Base-by-base conservation (phyloP, 495 filamentous ascomycete species). In the Aspergillus nidulans region DNA sequence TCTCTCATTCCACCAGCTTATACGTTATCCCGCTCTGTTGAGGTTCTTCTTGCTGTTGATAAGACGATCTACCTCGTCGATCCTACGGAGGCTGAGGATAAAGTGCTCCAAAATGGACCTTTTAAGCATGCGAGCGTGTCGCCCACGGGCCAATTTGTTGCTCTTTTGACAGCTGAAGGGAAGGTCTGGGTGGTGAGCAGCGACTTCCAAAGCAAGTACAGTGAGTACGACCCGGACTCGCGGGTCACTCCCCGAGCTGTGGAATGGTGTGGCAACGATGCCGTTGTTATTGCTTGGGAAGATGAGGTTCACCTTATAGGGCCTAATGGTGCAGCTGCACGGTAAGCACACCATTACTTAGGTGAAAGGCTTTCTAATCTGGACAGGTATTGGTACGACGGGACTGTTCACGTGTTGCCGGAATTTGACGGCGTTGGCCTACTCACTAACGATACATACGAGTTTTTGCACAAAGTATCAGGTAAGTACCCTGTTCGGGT, bases 221-320 rank as follows among this genome's bases (percentile, higher is more conserved):
- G 89, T 66, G 92, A 98, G 66, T 91, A 97, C 66, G 88, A 96
- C 67, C 91, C 91, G 0, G 85, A 83, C 53, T 89, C 87, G 21
- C 89, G 85, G 60, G 92, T 88, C n/a, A 76, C 84, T 1, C 95
- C 94, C 1, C 90, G 90, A 63, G 86, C 92, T 51, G 79, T 98
- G 48, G 85, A 91, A 57, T 98, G 94, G 94, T 97, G 94, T 69
- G 92, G 94, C 15, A 95, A 96, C 55, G 90, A 97, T 70, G 89
- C 91, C 6, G 90, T 97, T 8, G 85, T 95, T 42, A 82, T 97
- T 55, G 91, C 90, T 13, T 98, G 94, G 94, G 94, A 96, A 61
- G 94, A 98, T 70, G 94, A 98, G 62, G 85, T 97, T n/a, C 94
- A 97, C 65, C 79, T 98, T 41, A 87, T 97, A 52, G 92, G 91